Evolutionary conservation across 345 rosid genomes (phyloP).

Genomic region (Aquilaria yunnanensis): DNA sequence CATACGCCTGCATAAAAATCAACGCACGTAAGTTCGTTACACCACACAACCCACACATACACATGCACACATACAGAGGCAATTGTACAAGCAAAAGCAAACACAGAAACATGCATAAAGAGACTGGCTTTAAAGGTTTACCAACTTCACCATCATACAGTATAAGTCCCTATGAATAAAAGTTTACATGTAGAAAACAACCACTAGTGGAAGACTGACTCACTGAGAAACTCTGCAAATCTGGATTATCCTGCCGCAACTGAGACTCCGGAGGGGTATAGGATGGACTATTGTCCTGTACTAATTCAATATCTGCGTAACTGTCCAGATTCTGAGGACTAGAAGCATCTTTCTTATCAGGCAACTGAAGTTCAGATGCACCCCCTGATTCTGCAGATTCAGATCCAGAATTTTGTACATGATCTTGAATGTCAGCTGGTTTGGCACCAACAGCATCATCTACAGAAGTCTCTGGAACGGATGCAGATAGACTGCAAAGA

Average conservation of each 20-base stretch:
- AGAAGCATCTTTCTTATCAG: slow-evolving; percentile 43
- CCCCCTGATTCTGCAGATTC: slow-evolving; percentile 51
- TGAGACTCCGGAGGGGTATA: slow-evolving; percentile 52
- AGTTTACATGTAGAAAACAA: background rate
- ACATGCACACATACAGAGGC: too few species aligned
- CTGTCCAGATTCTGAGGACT: slow-evolving; percentile 51
- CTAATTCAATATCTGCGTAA: slow-evolving; percentile 52
- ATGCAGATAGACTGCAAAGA: slow-evolving; percentile 40
- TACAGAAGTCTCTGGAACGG: slow-evolving; percentile 36
- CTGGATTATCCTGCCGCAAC: slow-evolving; percentile 61
- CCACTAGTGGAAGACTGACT: slow-evolving; percentile 19
- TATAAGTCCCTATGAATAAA: too few species aligned
- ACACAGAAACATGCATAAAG: too few species aligned
- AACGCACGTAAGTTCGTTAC: slow-evolving; percentile 7
- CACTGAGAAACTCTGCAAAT: slow-evolving; percentile 53
- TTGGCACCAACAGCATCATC: slow-evolving; percentile 35
- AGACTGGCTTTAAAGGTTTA: too few species aligned
- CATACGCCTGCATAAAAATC: slow-evolving; percentile 45
- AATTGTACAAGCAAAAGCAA: too few species aligned
- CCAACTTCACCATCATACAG: too few species aligned
- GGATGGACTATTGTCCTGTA: slow-evolving; percentile 42
- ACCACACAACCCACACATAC: background rate
- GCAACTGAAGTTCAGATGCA: slow-evolving; percentile 45
- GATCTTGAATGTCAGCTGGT: slow-evolving; percentile 44
- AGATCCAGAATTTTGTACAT: slow-evolving; percentile 46